phyloP scores from a whole-genome alignment of 1,284 basidiomycete species.

The Athelia sp. region DNA sequence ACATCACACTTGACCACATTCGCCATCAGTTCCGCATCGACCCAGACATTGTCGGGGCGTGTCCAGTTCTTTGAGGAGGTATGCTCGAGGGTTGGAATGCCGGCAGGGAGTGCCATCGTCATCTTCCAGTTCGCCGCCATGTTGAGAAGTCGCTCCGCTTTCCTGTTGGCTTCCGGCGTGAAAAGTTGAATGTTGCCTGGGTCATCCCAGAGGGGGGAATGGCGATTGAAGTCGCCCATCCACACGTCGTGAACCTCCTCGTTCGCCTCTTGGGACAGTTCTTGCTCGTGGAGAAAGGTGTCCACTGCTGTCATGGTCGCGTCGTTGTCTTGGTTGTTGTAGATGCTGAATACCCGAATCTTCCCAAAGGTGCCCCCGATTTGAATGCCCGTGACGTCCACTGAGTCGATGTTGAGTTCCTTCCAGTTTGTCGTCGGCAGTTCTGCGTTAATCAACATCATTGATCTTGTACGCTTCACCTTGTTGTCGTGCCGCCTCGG shows the following conservation, averaged over 20 bases:
- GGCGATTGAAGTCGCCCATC: conserved; percentile 31
- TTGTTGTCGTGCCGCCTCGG: conserved; percentile 6
- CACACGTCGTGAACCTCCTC: conserved; percentile 14
- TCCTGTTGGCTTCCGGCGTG: conserved; percentile 8
- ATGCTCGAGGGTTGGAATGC: too few relatives aligned
- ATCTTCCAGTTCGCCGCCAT: conserved; percentile 11
- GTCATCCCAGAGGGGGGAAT: conserved; percentile 28
- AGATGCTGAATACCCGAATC: conserved; percentile 24
- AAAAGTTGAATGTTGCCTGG: conserved; percentile 19
- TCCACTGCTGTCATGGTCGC: conserved; percentile 10
- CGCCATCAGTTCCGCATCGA: too few relatives aligned
- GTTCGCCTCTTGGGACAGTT: neutral
- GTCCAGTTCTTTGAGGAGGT: too few relatives aligned
- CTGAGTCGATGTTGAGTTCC: conserved; percentile 11
- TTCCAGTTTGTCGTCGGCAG: conserved; percentile 19
- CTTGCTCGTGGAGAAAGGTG: neutral
- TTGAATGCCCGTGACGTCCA: conserved; percentile 21
- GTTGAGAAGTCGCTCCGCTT: conserved; percentile 16
- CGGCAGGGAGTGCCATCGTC: conserved; percentile 21
- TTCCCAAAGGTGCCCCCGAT: conserved; percentile 3
- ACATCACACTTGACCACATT: too few relatives aligned
- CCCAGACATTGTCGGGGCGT: too few relatives aligned
- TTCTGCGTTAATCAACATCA: conserved; percentile 18
- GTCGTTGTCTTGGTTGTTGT: conserved; percentile 18
- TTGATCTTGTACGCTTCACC: conserved; percentile 9